Conservation (phyloP, 2,329 filamentous ascomycete genomes). For the Verticillium tricorpus region DNA sequence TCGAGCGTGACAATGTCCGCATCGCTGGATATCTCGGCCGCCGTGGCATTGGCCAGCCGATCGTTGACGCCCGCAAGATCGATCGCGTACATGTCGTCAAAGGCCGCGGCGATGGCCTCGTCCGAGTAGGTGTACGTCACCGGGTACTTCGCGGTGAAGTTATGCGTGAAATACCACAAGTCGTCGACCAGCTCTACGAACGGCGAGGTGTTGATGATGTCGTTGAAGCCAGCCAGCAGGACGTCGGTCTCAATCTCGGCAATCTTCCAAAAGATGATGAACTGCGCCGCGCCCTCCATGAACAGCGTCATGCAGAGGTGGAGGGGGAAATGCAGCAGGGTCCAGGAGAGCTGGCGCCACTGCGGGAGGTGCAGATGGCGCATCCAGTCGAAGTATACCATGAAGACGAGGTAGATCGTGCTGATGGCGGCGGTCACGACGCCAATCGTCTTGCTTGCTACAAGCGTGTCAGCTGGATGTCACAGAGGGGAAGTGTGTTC, state of each 20-base stretch:
- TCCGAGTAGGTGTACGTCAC: conserved; percentile 17
- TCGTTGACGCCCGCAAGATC: conserved; percentile 19
- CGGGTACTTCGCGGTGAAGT: conserved; percentile 22
- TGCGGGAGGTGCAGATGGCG: conserved; percentile 55
- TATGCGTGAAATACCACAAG: conserved; percentile 5
- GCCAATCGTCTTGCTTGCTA: conserved; percentile 33
- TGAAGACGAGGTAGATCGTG: conserved; percentile 41
- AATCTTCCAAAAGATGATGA: conserved; percentile 39
- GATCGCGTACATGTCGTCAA: conserved; percentile 22
- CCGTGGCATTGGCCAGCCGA: conserved; percentile 4
- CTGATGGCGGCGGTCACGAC: conserved; percentile 32
- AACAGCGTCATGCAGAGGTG: conserved; percentile 59
- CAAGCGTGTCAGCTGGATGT: conserved; percentile 4
- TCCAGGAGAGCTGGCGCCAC: conserved; percentile 57
- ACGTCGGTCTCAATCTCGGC: conserved; percentile 22
- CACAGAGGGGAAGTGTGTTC: neutral
- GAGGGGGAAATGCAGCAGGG: conserved; percentile 56
- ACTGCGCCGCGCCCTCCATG: conserved; percentile 58
- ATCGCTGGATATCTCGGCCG: conserved; percentile 6
- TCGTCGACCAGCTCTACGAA: conserved; percentile 1
- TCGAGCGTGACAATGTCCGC: neutral
- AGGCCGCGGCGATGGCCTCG: conserved; percentile 15
- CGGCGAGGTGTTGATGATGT: conserved; percentile 8
- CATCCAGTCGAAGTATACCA: conserved; percentile 57
- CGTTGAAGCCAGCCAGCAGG: conserved; percentile 7